A percentile compares a stretch with the other conserved stretches of the same genome.
Evolutionary conservation across 352 stramenopile species (phyloP).

Genomic region (Pythium angustatum): DNA sequence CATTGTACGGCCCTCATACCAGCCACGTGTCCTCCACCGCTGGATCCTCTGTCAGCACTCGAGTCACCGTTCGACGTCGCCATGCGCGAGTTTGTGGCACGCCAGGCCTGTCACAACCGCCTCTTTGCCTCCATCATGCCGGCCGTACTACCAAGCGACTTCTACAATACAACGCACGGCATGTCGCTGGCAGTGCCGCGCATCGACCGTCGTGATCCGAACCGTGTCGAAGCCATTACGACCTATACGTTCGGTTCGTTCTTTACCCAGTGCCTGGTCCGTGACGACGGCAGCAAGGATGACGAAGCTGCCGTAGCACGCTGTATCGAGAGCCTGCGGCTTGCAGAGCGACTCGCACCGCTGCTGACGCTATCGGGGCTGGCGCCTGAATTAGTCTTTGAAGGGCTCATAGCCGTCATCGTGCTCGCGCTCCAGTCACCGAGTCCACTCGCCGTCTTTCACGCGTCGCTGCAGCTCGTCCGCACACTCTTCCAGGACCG

Average conservation of each 20-base stretch:
- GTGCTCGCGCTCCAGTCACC: conserved; percentile 28
- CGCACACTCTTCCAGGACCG: conserved; percentile 41
- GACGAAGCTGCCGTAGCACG: not conserved
- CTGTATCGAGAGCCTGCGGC: conserved; percentile 22
- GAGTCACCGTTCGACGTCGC: conserved; percentile 29
- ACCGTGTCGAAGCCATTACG: conserved; percentile 31
- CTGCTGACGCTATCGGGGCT: conserved; percentile 26
- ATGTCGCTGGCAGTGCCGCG: not conserved
- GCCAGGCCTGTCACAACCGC: conserved; percentile 3
- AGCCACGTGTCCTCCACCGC: too few relatives aligned
- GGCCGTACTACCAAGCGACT: not conserved
- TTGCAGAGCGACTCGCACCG: conserved; percentile 38
- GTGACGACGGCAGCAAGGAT: not conserved
- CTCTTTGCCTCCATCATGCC: conserved; percentile 26
- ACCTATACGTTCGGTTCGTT: conserved; percentile 55
- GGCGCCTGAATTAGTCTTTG: conserved; percentile 32
- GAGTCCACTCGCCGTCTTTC: conserved; percentile 29
- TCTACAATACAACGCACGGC: not conserved
- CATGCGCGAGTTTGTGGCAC: conserved; percentile 17
- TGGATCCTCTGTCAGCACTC: not conserved
- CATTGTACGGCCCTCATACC: too few relatives aligned
- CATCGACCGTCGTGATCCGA: not conserved
- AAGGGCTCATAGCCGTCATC: conserved; percentile 46
- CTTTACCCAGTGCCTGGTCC: conserved; percentile 47
- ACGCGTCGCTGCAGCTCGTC: conserved; percentile 41